These are phyloP conservation scores for Coniochaeta pulveracea DNA, from an alignment of 2,329 filamentous ascomycete genomes.

Conservation along the genomic window DNA sequence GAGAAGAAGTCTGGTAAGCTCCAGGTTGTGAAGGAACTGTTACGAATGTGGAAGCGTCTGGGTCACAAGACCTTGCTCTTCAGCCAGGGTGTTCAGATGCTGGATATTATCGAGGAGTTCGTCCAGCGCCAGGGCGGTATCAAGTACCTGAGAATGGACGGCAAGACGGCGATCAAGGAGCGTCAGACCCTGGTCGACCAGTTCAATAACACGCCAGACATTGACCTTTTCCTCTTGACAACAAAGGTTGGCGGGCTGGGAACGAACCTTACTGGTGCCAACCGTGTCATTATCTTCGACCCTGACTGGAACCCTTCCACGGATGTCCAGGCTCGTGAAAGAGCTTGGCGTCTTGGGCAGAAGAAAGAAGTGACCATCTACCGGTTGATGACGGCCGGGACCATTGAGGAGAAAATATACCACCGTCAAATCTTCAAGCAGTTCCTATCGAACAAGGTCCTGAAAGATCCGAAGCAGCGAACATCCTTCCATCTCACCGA, in stretches of 20 bases:
- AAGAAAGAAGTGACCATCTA: slow-evolving; percentile 94
- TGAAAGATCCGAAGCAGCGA: slow-evolving; percentile 87
- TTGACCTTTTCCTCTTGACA: slow-evolving; percentile 86
- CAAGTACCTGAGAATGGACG: slow-evolving; percentile 84
- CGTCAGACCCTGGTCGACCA: slow-evolving; percentile 85
- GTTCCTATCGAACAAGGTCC: slow-evolving; percentile 90
- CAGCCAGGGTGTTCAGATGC: slow-evolving; percentile 87
- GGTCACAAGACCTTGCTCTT: slow-evolving; percentile 92
- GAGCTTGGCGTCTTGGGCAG: slow-evolving; percentile 91
- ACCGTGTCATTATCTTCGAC: slow-evolving; percentile 95
- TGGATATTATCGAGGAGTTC: slow-evolving; percentile 84
- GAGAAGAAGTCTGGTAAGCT: slow-evolving; percentile 83
- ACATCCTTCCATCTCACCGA: slow-evolving; percentile 85
- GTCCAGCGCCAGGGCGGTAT: slow-evolving; percentile 56
- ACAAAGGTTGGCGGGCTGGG: slow-evolving; percentile 93
- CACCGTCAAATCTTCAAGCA: slow-evolving; percentile 98
- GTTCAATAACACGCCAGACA: slow-evolving; percentile 71
- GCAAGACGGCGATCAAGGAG: slow-evolving; percentile 75
- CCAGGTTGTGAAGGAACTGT: slow-evolving; percentile 79
- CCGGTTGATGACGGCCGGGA: slow-evolving; percentile 93
- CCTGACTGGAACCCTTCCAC: slow-evolving; percentile 98
- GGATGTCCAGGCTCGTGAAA: slow-evolving; percentile 86
- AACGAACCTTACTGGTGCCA: slow-evolving; percentile 87
- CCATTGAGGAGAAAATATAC: slow-evolving; percentile 98
- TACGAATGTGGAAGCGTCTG: slow-evolving; percentile 79